phyloP scores from a whole-genome alignment of 225 moss, liverwort and hornwort species.

The Physcomitrellopsis africana region DNA sequence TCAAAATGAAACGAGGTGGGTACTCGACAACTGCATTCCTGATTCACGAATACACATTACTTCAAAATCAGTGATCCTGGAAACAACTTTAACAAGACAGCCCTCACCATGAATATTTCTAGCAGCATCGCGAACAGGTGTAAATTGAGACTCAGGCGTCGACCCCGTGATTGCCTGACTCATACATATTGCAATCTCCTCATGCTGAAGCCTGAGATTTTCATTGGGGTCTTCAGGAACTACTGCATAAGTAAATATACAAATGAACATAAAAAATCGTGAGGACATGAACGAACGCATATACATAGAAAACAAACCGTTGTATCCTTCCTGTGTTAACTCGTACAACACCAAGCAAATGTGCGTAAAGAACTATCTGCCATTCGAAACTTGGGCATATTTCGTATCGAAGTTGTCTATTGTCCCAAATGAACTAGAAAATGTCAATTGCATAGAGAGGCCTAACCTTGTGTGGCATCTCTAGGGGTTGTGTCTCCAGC shows the following conservation, averaged over 20 bases:
- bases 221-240: slow-evolving; percentile 3
- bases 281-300: no score
- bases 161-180: neutral
- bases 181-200: neutral
- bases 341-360: neutral
- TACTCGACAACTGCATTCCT: no score
- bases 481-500: neutral
- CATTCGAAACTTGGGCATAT: neutral
- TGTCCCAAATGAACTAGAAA: neutral
- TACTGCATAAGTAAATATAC: neutral
- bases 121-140: slow-evolving; percentile 2
- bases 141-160: slow-evolving; percentile 6
- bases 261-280: neutral
- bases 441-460: neutral
- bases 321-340: neutral
- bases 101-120: slow-evolving; percentile 14
- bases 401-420: neutral
- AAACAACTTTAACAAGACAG: neutral
- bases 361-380: neutral
- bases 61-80: neutral
- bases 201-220: neutral
- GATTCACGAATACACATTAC: neutral
- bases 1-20: no score
- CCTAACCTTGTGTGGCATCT: slow-evolving; percentile 12
- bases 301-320: neutral